Evolutionary conservation across 495 filamentous ascomycete species (phyloP).

Genomic region (Penicillium salamii): DNA sequence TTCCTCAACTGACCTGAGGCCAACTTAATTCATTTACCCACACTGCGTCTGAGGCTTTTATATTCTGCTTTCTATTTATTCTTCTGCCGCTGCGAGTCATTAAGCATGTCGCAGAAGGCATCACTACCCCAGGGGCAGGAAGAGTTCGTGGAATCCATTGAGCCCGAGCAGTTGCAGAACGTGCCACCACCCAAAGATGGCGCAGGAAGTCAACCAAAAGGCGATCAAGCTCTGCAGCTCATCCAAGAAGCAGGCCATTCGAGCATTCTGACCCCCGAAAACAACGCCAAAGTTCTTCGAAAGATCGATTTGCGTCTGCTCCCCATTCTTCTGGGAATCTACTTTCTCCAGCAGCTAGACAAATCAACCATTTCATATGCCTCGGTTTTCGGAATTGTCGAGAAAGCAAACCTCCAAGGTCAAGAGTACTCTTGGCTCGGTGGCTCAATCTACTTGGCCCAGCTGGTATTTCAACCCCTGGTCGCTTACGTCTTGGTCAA

Average conservation of each 20-base stretch:
- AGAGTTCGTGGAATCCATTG: constrained; percentile 40
- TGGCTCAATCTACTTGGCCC: constrained; percentile 48
- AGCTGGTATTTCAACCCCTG: constrained; percentile 45
- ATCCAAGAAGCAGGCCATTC: constrained; percentile 39
- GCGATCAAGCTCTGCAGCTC: constrained; percentile 46
- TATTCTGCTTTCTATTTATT: neutral
- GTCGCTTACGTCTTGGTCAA: constrained; percentile 40
- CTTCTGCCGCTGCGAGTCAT: neutral
- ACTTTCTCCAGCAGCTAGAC: constrained; percentile 54
- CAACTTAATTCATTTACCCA: too few species aligned
- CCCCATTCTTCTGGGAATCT: constrained; percentile 44
- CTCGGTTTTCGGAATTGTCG: constrained; percentile 46
- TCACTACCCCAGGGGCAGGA: constrained; percentile 23
- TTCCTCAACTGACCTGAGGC: neutral
- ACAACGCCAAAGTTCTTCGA: constrained; percentile 49
- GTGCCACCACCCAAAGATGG: neutral
- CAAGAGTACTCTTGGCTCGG: constrained; percentile 54
- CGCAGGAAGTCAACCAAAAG: constrained; percentile 12
- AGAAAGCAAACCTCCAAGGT: constrained; percentile 43
- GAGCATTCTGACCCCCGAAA: constrained; percentile 48
- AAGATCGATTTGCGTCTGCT: constrained; percentile 55
- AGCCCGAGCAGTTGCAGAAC: constrained; percentile 11
- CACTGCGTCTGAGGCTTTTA: too few species aligned
- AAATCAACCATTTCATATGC: constrained; percentile 57
- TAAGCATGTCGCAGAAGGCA: constrained; percentile 24